Evolutionary conservation across 371 early-diverging fungal species (phyloP), one percentile per base, ranked within the genome.

Genomic region (Chytridium lagenaria): DNA sequence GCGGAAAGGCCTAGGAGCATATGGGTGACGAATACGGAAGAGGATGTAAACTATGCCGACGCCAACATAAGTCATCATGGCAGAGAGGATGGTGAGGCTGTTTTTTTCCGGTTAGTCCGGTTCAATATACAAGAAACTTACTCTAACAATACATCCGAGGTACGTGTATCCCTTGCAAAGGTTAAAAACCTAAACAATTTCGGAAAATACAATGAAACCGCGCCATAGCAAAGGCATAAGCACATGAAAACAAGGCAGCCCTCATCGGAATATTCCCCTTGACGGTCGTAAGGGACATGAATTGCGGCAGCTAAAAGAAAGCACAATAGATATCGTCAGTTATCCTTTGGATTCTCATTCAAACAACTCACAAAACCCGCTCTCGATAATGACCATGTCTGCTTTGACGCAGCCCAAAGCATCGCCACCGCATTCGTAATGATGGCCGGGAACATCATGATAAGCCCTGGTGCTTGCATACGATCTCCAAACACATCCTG

Each of bases 41-140:
- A 66, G 44, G 44, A 66, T 37, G 44, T 16, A 66, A 7, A 66
- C 66, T 2, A 40, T 2, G 23, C 40, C 66, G 10, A 66, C 44
- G 5, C 66, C 66, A 28, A 37, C 16, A 44, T 66, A 66, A 23
- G 66, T 66, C 66, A 66, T 66, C 38, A 66, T 19, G 15, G 66
- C 66, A 37, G 66, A 66, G 5, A 66, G 66, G n/a, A 66, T 40
- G n/a, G 66, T 66, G 44, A 66, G 66, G 44, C 63, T 63, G n/a
- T n/a, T n/a, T n/a, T n/a, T n/a, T n/a, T n/a, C n/a, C n/a, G n/a
- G n/a, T n/a, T n/a, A n/a, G n/a, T n/a, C n/a, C n/a, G n/a, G n/a
- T n/a, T n/a, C n/a, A n/a, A n/a, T n/a, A n/a, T 19, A 30, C 57
- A 55, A 55, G 30, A 55, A 55, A 55, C 63, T 33, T 37, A 63